A percentile compares a stretch with the other conserved stretches of the same genome.
Evolutionary conservation across 202 grass and related monocot species (phyloP).

Genomic region (Panicum hallii): DNA sequence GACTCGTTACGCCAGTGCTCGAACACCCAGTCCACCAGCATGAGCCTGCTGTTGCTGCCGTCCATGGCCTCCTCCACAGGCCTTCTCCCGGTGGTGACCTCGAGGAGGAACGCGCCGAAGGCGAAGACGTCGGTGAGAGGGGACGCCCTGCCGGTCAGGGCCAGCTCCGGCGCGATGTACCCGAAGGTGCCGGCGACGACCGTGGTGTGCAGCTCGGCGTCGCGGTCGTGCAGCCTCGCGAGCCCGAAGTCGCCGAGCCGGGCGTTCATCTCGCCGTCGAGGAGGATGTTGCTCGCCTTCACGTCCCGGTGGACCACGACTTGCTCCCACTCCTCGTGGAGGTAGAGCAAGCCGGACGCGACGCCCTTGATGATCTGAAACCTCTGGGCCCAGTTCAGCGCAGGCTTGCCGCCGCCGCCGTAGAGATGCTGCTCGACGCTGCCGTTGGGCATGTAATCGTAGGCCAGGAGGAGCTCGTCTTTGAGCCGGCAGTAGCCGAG

Average conservation of each 20-base stretch:
- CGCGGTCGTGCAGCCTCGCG: slow-evolving; percentile 50
- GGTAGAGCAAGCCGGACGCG: slow-evolving; percentile 58
- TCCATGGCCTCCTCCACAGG: slow-evolving; percentile 35
- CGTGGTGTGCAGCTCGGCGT: slow-evolving; percentile 52
- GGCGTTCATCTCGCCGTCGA: slow-evolving; percentile 48
- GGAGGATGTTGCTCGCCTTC: slow-evolving; percentile 66
- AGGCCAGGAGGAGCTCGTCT: no score
- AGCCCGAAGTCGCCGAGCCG: slow-evolving; percentile 63
- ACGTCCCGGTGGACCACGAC: slow-evolving; percentile 68
- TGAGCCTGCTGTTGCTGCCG: not conserved
- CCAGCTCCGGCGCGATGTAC: slow-evolving; percentile 64
- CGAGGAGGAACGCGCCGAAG: slow-evolving; percentile 53
- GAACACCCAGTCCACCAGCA: slow-evolving; percentile 50
- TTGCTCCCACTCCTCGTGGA: slow-evolving; percentile 72
- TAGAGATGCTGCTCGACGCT: slow-evolving; percentile 53
- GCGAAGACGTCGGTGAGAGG: slow-evolving; percentile 53
- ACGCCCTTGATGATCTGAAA: slow-evolving; percentile 60
- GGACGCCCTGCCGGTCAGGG: slow-evolving; percentile 53
- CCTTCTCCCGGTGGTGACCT: slow-evolving; percentile 48
- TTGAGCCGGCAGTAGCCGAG: slow-evolving; percentile 70
- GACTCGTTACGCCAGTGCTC: slow-evolving; percentile 37
- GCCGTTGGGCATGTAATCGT: no score
- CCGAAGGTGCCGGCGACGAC: slow-evolving; percentile 57
- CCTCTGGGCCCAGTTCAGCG: slow-evolving; percentile 56
- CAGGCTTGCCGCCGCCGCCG: slow-evolving; percentile 9